phyloP scores from a whole-genome alignment of 2,329 filamentous ascomycete species.

The Rhynchosporium secalis region DNA sequence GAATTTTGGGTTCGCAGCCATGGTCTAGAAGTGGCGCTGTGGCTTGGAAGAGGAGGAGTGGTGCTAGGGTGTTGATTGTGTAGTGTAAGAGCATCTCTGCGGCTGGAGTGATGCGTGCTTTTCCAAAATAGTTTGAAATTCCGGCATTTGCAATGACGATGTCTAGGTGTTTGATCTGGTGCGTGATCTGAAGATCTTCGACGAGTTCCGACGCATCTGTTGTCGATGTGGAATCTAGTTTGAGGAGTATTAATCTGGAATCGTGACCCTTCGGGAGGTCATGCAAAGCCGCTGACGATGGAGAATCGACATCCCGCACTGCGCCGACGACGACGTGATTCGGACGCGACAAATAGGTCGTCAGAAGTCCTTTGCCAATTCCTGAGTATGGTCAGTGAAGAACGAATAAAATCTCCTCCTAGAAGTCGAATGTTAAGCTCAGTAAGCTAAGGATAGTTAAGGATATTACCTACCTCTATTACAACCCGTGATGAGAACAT shows the following conservation, averaged over 20 bases:
- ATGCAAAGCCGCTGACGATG: constrained; percentile 38
- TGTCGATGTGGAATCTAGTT: constrained; percentile 44
- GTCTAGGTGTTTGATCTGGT: constrained; percentile 47
- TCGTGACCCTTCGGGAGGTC: constrained; percentile 41
- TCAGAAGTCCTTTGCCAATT: constrained; percentile 41
- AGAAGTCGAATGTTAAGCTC: neutral
- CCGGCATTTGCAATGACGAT: constrained; percentile 55
- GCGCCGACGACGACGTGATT: constrained; percentile 38
- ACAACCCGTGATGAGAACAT: constrained; percentile 2
- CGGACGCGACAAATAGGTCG: constrained; percentile 21
- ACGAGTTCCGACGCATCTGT: constrained; percentile 41
- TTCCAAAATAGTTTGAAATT: constrained; percentile 40
- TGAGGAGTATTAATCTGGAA: constrained; percentile 45
- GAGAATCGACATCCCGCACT: constrained; percentile 40
- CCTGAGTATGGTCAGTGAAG: constrained; percentile 18
- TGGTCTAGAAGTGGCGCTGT: constrained; percentile 43
- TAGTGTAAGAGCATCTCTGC: constrained; percentile 44
- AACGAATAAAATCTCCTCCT: no score
- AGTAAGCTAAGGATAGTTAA: neutral
- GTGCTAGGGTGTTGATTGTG: constrained; percentile 46
- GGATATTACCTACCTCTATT: neutral
- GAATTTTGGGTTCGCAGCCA: constrained; percentile 40
- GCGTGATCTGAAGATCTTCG: constrained; percentile 35
- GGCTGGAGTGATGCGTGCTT: constrained; percentile 40
- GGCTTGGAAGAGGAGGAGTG: constrained; percentile 48